Base-by-base conservation (phyloP, 2,329 filamentous ascomycete species). In the Pestalotiopsis fici region DNA sequence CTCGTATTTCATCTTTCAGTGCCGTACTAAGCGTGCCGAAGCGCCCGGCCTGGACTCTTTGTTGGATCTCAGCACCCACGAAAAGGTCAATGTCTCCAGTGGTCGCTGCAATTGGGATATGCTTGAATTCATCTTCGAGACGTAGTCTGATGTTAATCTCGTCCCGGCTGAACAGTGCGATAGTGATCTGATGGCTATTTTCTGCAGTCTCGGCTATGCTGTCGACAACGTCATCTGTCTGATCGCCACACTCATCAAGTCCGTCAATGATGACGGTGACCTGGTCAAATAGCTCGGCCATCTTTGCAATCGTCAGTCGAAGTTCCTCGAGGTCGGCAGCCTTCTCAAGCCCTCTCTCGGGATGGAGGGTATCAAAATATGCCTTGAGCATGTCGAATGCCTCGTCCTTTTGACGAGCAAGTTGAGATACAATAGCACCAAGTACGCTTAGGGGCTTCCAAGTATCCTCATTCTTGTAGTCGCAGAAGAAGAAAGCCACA, bases 331-430 rank as follows among this genome's bases (percentile, higher is more conserved):
- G 18, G 47, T 18, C 21, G 1, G 47, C 18, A 2, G 4, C 13
- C 7, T 23, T 18, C 7, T 18, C 18, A 54, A 54, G 47, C 1
- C 47, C 47, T 18, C 47, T 18, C 21, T 6, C 18, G 2, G 47
- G 47, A 54, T 54, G 47, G 1, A 54, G 47, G 1, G 18, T 23
- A 18, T 54, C 18, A 12, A 70, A 71, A 54, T 71, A 71, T 27
- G 64, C 31, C 23, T 74, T 66, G 11, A 77, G 66, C 3, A 68
- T 18, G 2, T 43, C 31, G 59, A 69, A 77, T 12, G 72, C 70
- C 21, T 70, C 67, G n/a, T 70, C 66, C 2, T 73, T 74, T 67
- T 79, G 76, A 13, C 68, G 62, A 2, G 75, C 75, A 39, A 79
- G 64, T 54, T 79, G 75, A 7, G 68, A 72, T 3, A 72, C 71